A percentile compares a stretch with the other conserved stretches of the same genome.
Conservation (phyloP, 2,329 filamentous ascomycete species). For the Fusarium graminum region DNA sequence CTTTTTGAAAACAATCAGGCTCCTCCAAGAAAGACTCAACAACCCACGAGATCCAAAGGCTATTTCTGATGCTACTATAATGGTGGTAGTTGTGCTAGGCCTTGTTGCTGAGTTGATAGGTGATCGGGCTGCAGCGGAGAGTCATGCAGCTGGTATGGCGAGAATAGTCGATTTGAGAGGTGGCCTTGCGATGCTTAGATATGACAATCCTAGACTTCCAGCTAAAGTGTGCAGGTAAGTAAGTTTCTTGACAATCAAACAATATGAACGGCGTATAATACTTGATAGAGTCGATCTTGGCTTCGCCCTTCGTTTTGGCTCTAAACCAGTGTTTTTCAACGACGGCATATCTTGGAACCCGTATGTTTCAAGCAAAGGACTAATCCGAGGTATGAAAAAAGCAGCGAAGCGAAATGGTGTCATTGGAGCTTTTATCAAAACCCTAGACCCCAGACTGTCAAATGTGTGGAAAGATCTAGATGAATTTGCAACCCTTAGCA, state of each 20-base stretch:
- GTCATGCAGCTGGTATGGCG: conserved; percentile 32
- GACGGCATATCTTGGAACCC: conserved; percentile 33
- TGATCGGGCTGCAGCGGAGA: conserved; percentile 21
- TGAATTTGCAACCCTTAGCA: conserved; percentile 33
- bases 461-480: conserved; percentile 35
- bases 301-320: conserved; percentile 28
- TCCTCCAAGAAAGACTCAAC: conserved; percentile 32
- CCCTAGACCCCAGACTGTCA: conserved; percentile 24
- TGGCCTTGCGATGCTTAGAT: conserved; percentile 32
- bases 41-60: background rate
- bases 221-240: conserved; percentile 44
- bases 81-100: conserved; percentile 30
- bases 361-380: conserved; percentile 16
- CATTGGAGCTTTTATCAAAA: background rate
- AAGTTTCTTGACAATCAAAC: rapidly evolving
- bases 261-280: background rate
- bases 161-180: conserved; percentile 40
- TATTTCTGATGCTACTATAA: conserved; percentile 39
- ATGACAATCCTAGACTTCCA: conserved; percentile 35
- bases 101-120: conserved; percentile 35
- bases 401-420: background rate
- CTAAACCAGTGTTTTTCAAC: conserved; percentile 26
- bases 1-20: conserved; percentile 38
- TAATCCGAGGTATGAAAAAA: conserved; percentile 6
- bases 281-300: conserved; percentile 32